A percentile compares a stretch with the other conserved stretches of the same genome.
Evolutionary conservation across 306 rosid species (phyloP).

Genomic region (Castanea crenata): DNA sequence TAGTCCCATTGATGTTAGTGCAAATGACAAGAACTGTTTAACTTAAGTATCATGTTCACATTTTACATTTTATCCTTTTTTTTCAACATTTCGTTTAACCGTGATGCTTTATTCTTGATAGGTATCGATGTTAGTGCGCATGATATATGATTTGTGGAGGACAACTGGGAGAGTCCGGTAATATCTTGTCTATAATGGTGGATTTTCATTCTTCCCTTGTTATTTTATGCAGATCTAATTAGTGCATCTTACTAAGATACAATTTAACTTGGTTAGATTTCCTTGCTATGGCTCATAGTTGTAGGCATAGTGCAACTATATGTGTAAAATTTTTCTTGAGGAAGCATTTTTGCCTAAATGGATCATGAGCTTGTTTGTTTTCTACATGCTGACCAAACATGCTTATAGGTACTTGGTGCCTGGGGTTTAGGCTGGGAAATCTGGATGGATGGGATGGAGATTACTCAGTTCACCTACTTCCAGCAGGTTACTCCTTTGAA

Average conservation of each 20-base stretch:
- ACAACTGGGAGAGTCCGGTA: constrained; percentile 99
- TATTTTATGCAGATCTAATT: not conserved
- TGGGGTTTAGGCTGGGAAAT: constrained; percentile 99
- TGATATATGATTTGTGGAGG: constrained; percentile 98
- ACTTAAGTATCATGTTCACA: not conserved
- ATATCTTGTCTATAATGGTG: constrained; percentile 22
- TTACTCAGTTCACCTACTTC: constrained; percentile 96
- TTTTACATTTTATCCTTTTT: constrained; percentile 12
- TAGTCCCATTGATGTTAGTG: not conserved
- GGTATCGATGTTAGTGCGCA: constrained; percentile 85
- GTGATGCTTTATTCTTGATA: constrained; percentile 35
- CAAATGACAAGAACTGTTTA: not conserved
- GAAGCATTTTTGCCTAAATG: not conserved
- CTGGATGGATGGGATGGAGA: constrained; percentile 99
- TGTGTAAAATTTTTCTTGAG: not conserved
- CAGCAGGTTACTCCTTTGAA: constrained; percentile 70
- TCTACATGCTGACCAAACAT: constrained; percentile 16
- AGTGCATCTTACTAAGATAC: constrained; percentile 17
- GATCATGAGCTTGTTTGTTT: not conserved
- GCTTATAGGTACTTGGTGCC: constrained; percentile 88
- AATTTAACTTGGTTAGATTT: constrained; percentile 8
- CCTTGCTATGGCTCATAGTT: not conserved
- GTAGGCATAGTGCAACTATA: constrained; percentile 2
- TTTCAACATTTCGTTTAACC: constrained; percentile 27
- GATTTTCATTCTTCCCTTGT: not conserved